Evolutionary conservation across 331 rosid genomes (phyloP).

Genomic region (Quercus phellos): DNA sequence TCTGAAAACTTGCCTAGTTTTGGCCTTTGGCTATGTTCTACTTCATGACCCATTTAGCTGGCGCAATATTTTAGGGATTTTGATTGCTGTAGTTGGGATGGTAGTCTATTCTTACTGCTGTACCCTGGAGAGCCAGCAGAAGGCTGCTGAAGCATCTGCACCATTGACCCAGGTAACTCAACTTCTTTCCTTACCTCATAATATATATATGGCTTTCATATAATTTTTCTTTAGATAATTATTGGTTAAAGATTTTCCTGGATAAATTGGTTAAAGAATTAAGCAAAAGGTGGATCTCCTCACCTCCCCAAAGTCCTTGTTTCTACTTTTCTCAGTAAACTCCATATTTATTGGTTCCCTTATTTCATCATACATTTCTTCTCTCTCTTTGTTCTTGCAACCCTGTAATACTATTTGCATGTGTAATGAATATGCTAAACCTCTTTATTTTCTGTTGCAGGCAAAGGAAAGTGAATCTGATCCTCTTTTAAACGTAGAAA

Average conservation of each 20-base stretch:
- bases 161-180: conserved; percentile 51
- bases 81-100: conserved; percentile 88
- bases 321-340: neutral
- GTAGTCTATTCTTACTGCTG: conserved; percentile 70
- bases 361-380: neutral
- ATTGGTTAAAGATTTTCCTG: neutral
- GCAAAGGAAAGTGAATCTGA: conserved; percentile 72
- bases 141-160: conserved; percentile 46
- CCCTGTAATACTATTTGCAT: neutral
- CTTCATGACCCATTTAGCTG: conserved; percentile 87
- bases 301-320: neutral
- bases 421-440: conserved; percentile 3
- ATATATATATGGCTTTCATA: neutral
- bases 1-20: conserved; percentile 89
- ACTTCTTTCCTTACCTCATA: neutral
- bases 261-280: neutral
- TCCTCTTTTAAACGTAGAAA: conserved; percentile 61
- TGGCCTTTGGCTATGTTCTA: conserved; percentile 81
- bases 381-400: neutral
- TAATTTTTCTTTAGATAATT: neutral
- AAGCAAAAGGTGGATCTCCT: neutral
- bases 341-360: neutral
- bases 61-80: conserved; percentile 82
- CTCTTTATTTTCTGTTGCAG: conserved; percentile 27
- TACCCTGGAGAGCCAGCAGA: conserved; percentile 65